Conservation (phyloP, 176 grass and related monocot genomes). For the Oryza glaberrima region DNA sequence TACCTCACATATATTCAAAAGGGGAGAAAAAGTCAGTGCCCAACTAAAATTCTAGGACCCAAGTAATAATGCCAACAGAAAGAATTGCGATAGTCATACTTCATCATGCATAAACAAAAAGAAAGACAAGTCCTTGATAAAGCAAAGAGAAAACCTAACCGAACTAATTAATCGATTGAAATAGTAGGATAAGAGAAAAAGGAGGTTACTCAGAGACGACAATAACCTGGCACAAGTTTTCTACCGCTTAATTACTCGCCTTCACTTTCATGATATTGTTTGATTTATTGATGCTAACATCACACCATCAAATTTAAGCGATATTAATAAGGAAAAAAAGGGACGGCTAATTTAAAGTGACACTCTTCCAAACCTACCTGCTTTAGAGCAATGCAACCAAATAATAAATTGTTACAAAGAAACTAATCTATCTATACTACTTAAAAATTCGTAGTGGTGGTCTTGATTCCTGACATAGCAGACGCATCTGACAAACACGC, state of each 20-base stretch:
- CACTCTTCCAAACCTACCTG: not conserved
- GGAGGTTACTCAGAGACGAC: not conserved
- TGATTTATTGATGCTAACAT: slow-evolving; percentile 16
- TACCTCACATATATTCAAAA: not conserved
- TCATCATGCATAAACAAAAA: not conserved
- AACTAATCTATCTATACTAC: not conserved
- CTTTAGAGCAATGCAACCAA: not conserved
- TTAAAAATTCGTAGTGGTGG: too few relatives aligned
- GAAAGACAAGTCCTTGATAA: not conserved
- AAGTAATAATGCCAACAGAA: not conserved
- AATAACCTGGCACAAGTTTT: not conserved
- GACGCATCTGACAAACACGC: too few relatives aligned
- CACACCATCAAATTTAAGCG: not conserved
- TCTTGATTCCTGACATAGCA: too few relatives aligned
- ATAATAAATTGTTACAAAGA: not conserved
- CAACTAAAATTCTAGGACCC: not conserved
- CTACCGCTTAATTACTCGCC: not conserved
- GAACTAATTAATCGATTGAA: not conserved
- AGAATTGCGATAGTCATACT: not conserved
- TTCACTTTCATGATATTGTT: slow-evolving; percentile 16
- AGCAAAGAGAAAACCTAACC: not conserved
- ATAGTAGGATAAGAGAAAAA: not conserved
- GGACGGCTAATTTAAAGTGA: not conserved
- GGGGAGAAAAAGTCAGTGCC: not conserved
- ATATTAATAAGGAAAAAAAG: not conserved